A percentile compares a stretch with the other conserved stretches of the same genome.
phyloP scores from a whole-genome alignment of 2,329 filamentous ascomycete genomes.

The Penicillium sclerotiorum region DNA sequence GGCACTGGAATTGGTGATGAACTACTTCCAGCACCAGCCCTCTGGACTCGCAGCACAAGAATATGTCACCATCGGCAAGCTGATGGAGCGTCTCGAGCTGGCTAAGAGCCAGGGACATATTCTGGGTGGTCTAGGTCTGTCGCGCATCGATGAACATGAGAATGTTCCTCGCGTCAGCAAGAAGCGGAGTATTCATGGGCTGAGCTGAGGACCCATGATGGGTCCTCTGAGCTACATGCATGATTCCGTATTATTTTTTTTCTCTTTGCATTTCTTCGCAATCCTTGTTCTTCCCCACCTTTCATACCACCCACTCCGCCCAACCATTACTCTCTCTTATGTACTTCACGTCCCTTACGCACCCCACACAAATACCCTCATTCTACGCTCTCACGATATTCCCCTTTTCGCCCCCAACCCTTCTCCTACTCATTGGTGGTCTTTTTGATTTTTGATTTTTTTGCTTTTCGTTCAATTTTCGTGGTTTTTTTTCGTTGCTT shows the following conservation, averaged over 20 bases:
- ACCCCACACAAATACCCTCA: not conserved
- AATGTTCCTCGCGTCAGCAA: slow-evolving; percentile 46
- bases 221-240: too few species aligned
- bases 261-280: not conserved
- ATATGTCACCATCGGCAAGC: slow-evolving; percentile 73
- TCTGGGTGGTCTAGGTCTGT: slow-evolving; percentile 49
- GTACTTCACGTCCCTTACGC: not conserved
- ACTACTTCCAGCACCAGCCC: slow-evolving; percentile 74
- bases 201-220: slow-evolving; percentile 33
- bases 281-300: slow-evolving; percentile 1
- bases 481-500: not conserved
- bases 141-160: slow-evolving; percentile 47
- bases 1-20: slow-evolving; percentile 79
- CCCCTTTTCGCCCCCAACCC: not conserved
- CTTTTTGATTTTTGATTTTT: not conserved
- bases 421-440: not conserved
- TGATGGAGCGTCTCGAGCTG: slow-evolving; percentile 83
- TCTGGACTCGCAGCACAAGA: slow-evolving; percentile 75
- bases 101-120: slow-evolving; percentile 53
- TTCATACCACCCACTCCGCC: not conserved
- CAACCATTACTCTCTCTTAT: slow-evolving; percentile 1
- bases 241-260: too few species aligned
- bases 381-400: slow-evolving; percentile 2
- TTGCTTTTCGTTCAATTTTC: not conserved
- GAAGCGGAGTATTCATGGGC: slow-evolving; percentile 51